These are phyloP conservation scores for Pseudogymnoascus sp. DNA, from an alignment of 2,329 filamentous ascomycete species.

Conservation along the genomic window DNA sequence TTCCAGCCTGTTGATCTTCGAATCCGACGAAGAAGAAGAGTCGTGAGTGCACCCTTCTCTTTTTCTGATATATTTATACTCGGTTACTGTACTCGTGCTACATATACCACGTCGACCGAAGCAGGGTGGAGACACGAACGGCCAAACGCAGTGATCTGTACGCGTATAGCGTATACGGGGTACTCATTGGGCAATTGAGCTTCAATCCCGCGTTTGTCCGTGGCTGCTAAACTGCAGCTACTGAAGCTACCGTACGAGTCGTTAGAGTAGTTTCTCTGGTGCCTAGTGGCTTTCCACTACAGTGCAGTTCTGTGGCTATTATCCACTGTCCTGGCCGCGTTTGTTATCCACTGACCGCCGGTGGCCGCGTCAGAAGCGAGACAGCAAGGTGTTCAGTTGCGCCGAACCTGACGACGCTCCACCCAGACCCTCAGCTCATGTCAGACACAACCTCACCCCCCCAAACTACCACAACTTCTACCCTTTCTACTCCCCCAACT, in stretches of 20 bases:
- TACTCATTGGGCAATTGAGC: neutral
- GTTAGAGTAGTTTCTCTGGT: neutral
- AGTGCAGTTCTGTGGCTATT: neutral
- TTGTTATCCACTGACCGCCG: neutral
- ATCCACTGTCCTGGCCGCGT: neutral
- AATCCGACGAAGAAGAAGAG: slow-evolving; percentile 27
- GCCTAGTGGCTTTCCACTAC: neutral
- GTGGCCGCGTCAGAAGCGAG: neutral
- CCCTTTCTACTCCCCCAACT: neutral
- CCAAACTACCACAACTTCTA: neutral
- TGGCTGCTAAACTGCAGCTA: neutral
- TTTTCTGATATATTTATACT: slow-evolving; percentile 9
- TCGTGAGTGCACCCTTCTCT: slow-evolving; percentile 24
- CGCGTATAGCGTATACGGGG: neutral
- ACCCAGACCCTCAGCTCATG: neutral
- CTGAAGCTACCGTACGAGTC: neutral
- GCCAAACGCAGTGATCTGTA: neutral
- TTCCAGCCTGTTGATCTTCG: slow-evolving; percentile 12
- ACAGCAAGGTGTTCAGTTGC: neutral
- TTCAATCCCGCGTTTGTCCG: neutral
- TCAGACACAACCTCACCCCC: neutral
- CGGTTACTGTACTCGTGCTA: neutral
- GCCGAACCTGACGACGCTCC: neutral
- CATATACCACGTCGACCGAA: neutral
- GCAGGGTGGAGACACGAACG: neutral